Evolutionary conservation across 148 eudicot species (phyloP).

Genomic region (Silene conica): DNA sequence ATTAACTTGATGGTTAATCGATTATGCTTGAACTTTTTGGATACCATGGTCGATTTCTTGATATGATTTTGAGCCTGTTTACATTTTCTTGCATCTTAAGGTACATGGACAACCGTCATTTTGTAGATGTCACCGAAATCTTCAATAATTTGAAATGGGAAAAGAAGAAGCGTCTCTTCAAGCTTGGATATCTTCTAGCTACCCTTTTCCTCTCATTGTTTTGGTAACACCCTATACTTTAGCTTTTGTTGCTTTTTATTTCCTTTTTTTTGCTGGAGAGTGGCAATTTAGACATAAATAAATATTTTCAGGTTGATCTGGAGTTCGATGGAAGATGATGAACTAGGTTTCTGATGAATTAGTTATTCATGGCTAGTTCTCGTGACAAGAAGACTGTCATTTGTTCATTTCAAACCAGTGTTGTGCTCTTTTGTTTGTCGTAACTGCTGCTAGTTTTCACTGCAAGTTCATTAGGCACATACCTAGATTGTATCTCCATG

Average conservation of each 20-base stretch:
- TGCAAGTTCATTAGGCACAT: slow-evolving; percentile 20
- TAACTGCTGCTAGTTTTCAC: slow-evolving; percentile 11
- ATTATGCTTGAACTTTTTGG: background rate
- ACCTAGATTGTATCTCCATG: background rate
- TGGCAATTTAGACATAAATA: background rate
- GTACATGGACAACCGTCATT: slow-evolving; percentile 69
- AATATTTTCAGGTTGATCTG: slow-evolving; percentile 43
- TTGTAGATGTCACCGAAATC: slow-evolving; percentile 91
- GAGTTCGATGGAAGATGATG: slow-evolving; percentile 43
- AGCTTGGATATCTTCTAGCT: slow-evolving; percentile 67
- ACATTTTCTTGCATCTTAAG: slow-evolving; percentile 24
- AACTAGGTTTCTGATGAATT: slow-evolving; percentile 11
- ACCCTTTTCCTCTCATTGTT: slow-evolving; percentile 76
- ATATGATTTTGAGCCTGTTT: background rate
- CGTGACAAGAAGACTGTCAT: background rate
- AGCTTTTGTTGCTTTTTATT: background rate
- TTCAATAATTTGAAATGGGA: slow-evolving; percentile 80
- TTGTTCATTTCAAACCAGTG: background rate
- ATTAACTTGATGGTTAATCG: no score
- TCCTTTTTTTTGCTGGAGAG: background rate
- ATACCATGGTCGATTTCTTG: background rate
- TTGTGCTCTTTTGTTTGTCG: background rate
- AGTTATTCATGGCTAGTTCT: background rate
- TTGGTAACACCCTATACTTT: slow-evolving; percentile 44
- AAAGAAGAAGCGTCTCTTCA: slow-evolving; percentile 81